These are phyloP conservation scores for Agapanthus africanus DNA, from an alignment of 106 monocot species.

Conservation along the genomic window DNA sequence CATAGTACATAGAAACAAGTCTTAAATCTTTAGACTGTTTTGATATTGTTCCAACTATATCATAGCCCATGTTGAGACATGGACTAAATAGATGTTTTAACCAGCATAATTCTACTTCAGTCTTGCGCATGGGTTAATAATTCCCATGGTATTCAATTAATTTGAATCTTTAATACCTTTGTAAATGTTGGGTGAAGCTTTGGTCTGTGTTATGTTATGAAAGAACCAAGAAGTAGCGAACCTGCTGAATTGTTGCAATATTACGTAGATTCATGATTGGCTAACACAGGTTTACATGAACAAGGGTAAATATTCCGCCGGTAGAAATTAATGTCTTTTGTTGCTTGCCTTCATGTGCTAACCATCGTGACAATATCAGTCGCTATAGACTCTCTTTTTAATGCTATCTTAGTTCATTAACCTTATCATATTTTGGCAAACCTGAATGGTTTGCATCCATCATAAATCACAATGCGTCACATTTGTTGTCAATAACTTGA, in stretches of 20 bases:
- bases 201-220: not conserved
- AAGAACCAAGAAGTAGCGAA: not conserved
- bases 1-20: not conserved
- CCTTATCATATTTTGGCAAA: not conserved
- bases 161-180: not conserved
- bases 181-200: not conserved
- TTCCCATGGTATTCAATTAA: not conserved
- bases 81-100: not conserved
- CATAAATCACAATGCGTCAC: not conserved
- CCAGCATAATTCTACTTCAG: not conserved
- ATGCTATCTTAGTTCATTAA: not conserved
- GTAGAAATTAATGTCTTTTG: no score
- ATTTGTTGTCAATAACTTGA: not conserved
- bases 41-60: no score
- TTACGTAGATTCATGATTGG: not conserved
- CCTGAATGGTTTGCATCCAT: not conserved
- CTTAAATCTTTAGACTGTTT: not conserved
- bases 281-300: not conserved
- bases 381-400: not conserved
- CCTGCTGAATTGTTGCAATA: not conserved
- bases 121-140: not conserved
- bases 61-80: not conserved
- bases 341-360: no score
- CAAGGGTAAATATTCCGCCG: not conserved
- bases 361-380: no score